Percentiles rank a stretch among this genome's conserved stretches.
phyloP scores from a whole-genome alignment of 1,284 basidiomycete species.

The Rhodotorula sp. region DNA sequence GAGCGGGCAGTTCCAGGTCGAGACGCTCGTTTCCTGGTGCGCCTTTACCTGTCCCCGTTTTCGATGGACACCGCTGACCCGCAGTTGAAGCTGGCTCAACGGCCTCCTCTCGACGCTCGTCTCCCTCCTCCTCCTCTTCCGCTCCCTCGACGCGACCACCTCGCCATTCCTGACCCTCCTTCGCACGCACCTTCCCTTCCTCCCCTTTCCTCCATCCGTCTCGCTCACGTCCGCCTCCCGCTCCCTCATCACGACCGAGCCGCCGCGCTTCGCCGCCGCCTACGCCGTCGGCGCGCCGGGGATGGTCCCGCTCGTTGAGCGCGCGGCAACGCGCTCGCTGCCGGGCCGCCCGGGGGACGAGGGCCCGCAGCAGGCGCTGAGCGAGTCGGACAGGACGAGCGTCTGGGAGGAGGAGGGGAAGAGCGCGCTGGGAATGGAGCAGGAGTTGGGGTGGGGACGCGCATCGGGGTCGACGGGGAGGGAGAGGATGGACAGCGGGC shows the following conservation, averaged over 20 bases:
- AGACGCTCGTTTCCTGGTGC: conserved; percentile 20
- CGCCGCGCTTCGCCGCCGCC: background rate
- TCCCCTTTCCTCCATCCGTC: conserved; percentile 22
- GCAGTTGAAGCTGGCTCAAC: conserved; percentile 19
- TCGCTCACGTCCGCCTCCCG: background rate
- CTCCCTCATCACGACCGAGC: conserved; percentile 7
- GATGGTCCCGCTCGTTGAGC: background rate
- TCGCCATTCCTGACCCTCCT: conserved; percentile 6
- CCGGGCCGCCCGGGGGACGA: no score
- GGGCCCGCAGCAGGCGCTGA: background rate
- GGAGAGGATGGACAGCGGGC: background rate
- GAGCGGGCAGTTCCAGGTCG: conserved; percentile 18
- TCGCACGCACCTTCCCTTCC: conserved; percentile 4
- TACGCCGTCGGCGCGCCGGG: background rate
- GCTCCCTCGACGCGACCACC: conserved; percentile 30
- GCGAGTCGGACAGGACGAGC: background rate
- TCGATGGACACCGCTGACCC: no score
- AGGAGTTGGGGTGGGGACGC: no score
- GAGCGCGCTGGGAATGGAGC: no score
- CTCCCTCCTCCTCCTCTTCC: conserved; percentile 35
- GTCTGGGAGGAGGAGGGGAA: background rate
- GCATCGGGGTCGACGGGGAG: background rate
- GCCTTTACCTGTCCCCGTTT: no score
- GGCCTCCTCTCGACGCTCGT: conserved; percentile 28
- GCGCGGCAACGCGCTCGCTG: background rate